Evolutionary conservation across 1,284 basidiomycete species (phyloP).

Genomic region (Amylostereum areolatum): DNA sequence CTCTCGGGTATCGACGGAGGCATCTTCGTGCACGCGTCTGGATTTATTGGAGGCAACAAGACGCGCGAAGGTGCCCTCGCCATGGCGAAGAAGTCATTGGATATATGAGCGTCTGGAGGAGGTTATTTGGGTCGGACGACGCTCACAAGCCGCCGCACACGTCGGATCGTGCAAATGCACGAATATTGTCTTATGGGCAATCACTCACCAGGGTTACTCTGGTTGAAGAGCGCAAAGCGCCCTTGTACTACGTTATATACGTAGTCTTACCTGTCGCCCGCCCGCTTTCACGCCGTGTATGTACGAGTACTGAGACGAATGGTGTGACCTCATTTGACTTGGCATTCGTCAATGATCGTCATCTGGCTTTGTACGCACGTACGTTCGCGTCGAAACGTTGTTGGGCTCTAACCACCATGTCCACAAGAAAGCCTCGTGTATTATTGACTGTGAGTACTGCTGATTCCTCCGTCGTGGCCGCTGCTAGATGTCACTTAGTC

Average conservation of each 20-base stretch:
- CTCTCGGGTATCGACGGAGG: conserved; percentile 77
- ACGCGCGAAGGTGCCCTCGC: conserved; percentile 84
- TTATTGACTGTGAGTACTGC: conserved; percentile 48
- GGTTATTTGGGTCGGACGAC: neutral
- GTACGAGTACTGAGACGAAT: neutral
- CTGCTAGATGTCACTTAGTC: no score
- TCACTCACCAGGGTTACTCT: no score
- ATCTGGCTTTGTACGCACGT: neutral
- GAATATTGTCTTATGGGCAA: neutral
- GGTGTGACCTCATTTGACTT: neutral
- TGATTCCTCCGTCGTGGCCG: neutral
- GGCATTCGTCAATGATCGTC: neutral
- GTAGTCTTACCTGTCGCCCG: neutral
- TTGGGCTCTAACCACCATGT: conserved; percentile 3
- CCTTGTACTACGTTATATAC: neutral
- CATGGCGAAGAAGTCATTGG: conserved; percentile 73
- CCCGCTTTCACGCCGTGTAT: neutral
- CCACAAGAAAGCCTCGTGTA: conserved; percentile 33
- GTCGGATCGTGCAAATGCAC: neutral
- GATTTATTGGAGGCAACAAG: conserved; percentile 96
- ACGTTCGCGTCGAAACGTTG: neutral
- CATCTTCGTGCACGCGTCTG: conserved; percentile 91
- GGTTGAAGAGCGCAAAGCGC: neutral
- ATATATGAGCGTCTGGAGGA: conserved; percentile 26
- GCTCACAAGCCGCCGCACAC: neutral